phyloP scores from a whole-genome alignment of 495 filamentous ascomycete species.

The Xanthoparmelia taractica region DNA sequence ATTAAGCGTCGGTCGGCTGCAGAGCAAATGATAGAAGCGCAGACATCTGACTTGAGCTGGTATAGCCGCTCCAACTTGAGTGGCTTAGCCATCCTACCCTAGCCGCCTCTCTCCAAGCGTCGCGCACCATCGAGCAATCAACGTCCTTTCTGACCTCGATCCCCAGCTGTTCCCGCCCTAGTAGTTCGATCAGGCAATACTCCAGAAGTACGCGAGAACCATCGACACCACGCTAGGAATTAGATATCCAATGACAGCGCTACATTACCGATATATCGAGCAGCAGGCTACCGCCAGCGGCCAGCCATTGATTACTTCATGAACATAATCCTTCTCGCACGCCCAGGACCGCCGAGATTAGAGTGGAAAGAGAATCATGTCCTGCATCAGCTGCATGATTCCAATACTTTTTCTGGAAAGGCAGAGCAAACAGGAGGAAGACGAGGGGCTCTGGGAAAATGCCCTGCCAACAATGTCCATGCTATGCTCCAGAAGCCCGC shows the following conservation, averaged over 20 bases:
- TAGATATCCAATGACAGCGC: neutral
- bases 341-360: neutral
- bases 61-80: neutral
- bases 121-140: neutral
- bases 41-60: constrained; percentile 9
- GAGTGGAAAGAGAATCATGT: neutral
- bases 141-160: neutral
- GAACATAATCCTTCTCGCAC: neutral
- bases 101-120: neutral
- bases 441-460: neutral
- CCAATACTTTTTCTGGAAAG: too few relatives aligned
- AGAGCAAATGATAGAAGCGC: constrained; percentile 6
- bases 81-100: neutral
- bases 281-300: neutral
- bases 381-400: neutral
- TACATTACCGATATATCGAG: neutral
- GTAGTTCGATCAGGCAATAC: constrained; percentile 8
- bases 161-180: neutral
- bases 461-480: neutral
- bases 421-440: too few relatives aligned
- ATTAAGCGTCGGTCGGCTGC: neutral
- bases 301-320: neutral
- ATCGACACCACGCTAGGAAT: too few relatives aligned
- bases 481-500: neutral
- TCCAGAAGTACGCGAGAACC: constrained; percentile 18